Conservation (phyloP, 2,329 filamentous ascomycete species). For the Nemania abortiva region DNA sequence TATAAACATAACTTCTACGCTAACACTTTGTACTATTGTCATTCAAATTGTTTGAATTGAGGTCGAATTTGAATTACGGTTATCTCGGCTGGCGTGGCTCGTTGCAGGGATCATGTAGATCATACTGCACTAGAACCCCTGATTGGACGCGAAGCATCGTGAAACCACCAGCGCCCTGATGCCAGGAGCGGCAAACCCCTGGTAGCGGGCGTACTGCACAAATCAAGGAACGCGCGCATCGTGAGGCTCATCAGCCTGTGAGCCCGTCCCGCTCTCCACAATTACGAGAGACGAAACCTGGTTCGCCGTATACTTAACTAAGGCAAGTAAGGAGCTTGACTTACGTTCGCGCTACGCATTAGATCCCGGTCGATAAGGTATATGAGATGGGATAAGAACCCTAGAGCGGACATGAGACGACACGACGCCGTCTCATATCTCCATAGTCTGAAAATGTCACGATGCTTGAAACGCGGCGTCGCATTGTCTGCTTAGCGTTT, state of each 20-base stretch:
- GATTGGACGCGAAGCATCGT: slow-evolving; percentile 43
- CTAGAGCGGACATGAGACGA: slow-evolving; percentile 27
- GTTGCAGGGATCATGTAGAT: slow-evolving; percentile 43
- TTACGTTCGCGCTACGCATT: background rate
- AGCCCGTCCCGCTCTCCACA: background rate
- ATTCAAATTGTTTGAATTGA: background rate
- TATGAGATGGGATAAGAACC: background rate
- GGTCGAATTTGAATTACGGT: slow-evolving; percentile 14
- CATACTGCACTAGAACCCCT: slow-evolving; percentile 34
- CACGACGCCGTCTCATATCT: background rate
- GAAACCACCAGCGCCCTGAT: slow-evolving; percentile 39
- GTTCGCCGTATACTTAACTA: background rate
- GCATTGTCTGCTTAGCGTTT: slow-evolving; percentile 12
- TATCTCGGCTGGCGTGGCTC: slow-evolving; percentile 19
- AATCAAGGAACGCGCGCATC: slow-evolving; percentile 13
- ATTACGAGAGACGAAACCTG: slow-evolving; percentile 1
- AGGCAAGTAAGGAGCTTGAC: background rate
- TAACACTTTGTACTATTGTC: background rate
- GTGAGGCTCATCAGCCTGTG: slow-evolving; percentile 11
- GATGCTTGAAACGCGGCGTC: slow-evolving; percentile 27
- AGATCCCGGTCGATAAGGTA: slow-evolving; percentile 12
- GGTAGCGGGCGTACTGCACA: background rate
- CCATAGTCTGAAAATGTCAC: slow-evolving; percentile 19
- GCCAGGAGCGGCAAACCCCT: slow-evolving; percentile 20
- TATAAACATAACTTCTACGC: too few relatives aligned